These are phyloP conservation scores for Fusarium sp. DNA, from an alignment of 2,329 filamentous ascomycete genomes.

Conservation along the genomic window DNA sequence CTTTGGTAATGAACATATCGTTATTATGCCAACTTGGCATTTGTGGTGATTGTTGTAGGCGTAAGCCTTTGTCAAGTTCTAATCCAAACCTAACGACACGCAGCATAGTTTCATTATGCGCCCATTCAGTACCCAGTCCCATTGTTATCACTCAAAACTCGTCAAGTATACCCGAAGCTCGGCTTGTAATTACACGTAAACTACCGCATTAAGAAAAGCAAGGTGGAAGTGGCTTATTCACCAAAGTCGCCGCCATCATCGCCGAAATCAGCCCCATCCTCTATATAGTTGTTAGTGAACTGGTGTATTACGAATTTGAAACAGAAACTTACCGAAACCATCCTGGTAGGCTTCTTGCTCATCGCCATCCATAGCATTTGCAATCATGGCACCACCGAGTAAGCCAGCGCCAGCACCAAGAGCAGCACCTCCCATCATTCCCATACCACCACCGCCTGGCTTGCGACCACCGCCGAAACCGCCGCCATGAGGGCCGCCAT, in stretches of 20 bases:
- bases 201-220: background rate
- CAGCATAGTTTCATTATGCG: background rate
- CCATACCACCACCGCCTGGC: conserved; percentile 60
- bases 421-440: conserved; percentile 76
- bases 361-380: conserved; percentile 70
- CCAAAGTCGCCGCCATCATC: conserved; percentile 36
- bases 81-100: background rate
- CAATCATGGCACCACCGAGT: conserved; percentile 78
- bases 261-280: conserved; percentile 47
- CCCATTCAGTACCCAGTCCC: conserved; percentile 10
- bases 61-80: background rate
- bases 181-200: background rate
- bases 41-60: background rate
- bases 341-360: conserved; percentile 65
- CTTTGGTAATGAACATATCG: conserved; percentile 5
- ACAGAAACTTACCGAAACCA: conserved; percentile 51
- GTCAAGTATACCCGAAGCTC: conserved; percentile 15
- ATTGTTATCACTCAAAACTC: conserved; percentile 3
- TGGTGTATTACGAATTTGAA: background rate
- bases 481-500: conserved; percentile 48
- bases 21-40: background rate
- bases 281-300: conserved; percentile 40
- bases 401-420: conserved; percentile 84
- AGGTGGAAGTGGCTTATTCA: conserved; percentile 11
- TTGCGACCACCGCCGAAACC: conserved; percentile 49